Conservation (phyloP, 106 monocot genomes). For the Apostasia ramifera region DNA sequence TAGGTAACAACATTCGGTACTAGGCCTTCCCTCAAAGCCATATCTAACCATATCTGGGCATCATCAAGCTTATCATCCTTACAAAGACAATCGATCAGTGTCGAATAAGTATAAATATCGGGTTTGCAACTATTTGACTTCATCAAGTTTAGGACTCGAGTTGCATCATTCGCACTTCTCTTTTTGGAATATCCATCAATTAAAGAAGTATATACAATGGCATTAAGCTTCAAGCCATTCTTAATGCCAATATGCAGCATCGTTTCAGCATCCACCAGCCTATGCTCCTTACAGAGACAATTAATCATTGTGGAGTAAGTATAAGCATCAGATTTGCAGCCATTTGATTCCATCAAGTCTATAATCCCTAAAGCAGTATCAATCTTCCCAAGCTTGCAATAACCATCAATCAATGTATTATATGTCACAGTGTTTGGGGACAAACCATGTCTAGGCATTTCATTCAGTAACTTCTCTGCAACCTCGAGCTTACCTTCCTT, state of each 20-base stretch:
- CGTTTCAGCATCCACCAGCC: slow-evolving; percentile 11
- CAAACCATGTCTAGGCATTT: slow-evolving; percentile 1
- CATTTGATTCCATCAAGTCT: slow-evolving; percentile 16
- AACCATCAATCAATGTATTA: slow-evolving; percentile 18
- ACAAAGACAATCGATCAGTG: slow-evolving; percentile 24
- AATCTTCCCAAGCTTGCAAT: slow-evolving; percentile 8
- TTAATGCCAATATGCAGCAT: slow-evolving; percentile 10
- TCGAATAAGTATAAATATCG: slow-evolving; percentile 19
- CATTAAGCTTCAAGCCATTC: slow-evolving; percentile 9
- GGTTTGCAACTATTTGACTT: slow-evolving; percentile 15
- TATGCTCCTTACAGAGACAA: slow-evolving; percentile 23
- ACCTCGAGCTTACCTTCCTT: slow-evolving; percentile 9
- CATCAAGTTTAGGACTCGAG: slow-evolving; percentile 15
- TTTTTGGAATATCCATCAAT: slow-evolving; percentile 18
- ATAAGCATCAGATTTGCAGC: slow-evolving; percentile 9
- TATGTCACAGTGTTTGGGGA: slow-evolving; percentile 7
- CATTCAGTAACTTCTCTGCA: slow-evolving; percentile 4
- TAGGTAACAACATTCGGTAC: slow-evolving; percentile 22
- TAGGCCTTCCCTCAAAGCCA: slow-evolving; percentile 11
- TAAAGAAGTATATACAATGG: slow-evolving; percentile 10
- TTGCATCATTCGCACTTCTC: not conserved
- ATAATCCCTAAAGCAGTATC: slow-evolving; percentile 13
- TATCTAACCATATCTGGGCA: slow-evolving; percentile 18
- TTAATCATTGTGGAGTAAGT: slow-evolving; percentile 11
- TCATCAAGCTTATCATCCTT: slow-evolving; percentile 28